These are phyloP conservation scores for Rosa rugosa DNA, from an alignment of 306 rosid species.

Conservation along the genomic window DNA sequence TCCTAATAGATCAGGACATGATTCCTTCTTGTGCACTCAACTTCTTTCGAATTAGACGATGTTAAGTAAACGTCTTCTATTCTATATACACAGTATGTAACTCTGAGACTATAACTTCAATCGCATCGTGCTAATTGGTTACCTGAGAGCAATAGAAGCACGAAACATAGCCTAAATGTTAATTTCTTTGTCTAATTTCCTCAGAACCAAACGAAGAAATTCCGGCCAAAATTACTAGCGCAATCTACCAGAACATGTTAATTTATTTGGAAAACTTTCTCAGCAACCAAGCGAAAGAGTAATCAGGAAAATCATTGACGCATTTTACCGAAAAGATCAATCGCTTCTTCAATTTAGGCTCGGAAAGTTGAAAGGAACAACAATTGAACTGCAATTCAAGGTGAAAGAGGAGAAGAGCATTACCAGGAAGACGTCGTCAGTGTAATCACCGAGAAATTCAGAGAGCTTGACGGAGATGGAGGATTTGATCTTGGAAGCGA, in stretches of 20 bases:
- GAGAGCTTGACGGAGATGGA: constrained; percentile 26
- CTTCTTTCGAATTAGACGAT: background rate
- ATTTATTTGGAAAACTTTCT: background rate
- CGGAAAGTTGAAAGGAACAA: background rate
- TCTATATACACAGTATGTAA: background rate
- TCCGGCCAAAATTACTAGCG: background rate
- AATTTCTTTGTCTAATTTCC: background rate
- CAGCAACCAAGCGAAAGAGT: background rate
- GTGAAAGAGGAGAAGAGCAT: background rate
- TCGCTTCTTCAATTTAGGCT: background rate
- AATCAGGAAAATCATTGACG: background rate
- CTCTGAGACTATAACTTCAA: constrained; percentile 3
- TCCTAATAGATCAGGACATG: background rate
- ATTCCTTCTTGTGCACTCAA: background rate
- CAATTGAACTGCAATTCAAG: background rate
- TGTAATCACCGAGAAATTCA: constrained; percentile 20
- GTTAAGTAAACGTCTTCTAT: background rate
- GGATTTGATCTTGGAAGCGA: constrained; percentile 18
- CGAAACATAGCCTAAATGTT: background rate
- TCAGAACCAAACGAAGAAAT: background rate
- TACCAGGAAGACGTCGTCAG: constrained; percentile 27
- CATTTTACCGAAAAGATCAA: background rate
- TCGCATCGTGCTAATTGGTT: background rate
- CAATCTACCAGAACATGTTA: background rate
- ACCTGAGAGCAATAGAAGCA: background rate